Base-by-base conservation (phyloP, 371 early-diverging fungal species). In the Actinomucor elegans region DNA sequence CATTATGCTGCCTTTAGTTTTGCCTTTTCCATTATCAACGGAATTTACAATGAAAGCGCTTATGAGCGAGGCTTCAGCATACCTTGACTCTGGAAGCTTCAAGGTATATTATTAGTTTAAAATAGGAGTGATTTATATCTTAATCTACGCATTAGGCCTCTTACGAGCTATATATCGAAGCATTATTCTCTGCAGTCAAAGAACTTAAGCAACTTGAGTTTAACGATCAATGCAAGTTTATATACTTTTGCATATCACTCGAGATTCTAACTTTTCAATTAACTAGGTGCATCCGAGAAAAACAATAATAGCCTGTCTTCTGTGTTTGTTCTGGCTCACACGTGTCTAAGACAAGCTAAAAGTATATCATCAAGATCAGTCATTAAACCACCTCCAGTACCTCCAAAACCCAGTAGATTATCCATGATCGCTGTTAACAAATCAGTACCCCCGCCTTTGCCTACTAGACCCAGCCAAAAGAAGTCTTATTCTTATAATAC, bases 181-280 rank as follows among this genome's bases (percentile, higher is more conserved):
- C 74, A 8, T 44, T 73, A 17, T 36, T 63, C 28, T 48, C 58
- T 27, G 55, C 55, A 2, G 20, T 54, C 7, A 38, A 62, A 26
- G 70, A 77, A 52, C 62, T 77, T 27, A 54, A 69, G n/a, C 60
- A 60, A 23, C 53, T 74, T 21, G 55, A 66, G 53, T 72, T 74
- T 37, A 52, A 59, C 12, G 60, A 77, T 49, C 67, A 77, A 51
- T 59, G 77, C 58, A 69, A 67, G 56, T 59, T 18, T 23, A 33
- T 21, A 2, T 11, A 17, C 23, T 11, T 10, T n/a, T n/a, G n/a
- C n/a, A n/a, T n/a, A n/a, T n/a, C n/a, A n/a, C n/a, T n/a, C n/a
- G n/a, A n/a, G n/a, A n/a, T 38, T 36, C 24, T 31, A 45, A 14
- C 33, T 15, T 20, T 5, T 21, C 18, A 40, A 42, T n/a, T n/a